These are phyloP conservation scores for Annulohypoxylon stygium DNA, from an alignment of 495 filamentous ascomycete genomes.

Conservation along the genomic window DNA sequence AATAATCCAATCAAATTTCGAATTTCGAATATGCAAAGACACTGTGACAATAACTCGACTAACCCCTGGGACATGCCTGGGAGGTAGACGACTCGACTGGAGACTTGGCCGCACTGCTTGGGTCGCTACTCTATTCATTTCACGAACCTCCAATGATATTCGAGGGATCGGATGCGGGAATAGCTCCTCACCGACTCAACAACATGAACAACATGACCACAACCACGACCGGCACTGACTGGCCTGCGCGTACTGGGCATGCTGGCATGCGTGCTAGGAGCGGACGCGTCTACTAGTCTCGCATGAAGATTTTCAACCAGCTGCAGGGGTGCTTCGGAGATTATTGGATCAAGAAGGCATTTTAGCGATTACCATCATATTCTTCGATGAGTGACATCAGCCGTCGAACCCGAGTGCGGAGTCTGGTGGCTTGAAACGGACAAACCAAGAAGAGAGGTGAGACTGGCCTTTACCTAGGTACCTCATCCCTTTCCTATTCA, in stretches of 20 bases:
- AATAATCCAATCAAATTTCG: conserved; percentile 26
- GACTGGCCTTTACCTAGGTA: conserved; percentile 7
- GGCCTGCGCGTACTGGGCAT: background rate
- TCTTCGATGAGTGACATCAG: conserved; percentile 43
- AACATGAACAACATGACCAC: background rate
- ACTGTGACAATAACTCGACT: conserved; percentile 16
- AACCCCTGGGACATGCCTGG: background rate
- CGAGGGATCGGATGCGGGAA: background rate
- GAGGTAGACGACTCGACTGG: background rate
- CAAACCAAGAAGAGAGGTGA: conserved; percentile 35
- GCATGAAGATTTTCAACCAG: conserved; percentile 1
- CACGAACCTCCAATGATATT: conserved; percentile 6
- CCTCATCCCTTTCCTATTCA: conserved; percentile 29
- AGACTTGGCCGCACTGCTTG: background rate
- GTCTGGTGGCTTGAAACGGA: conserved; percentile 36
- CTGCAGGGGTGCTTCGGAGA: conserved; percentile 16
- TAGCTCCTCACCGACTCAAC: conserved; percentile 6
- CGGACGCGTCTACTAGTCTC: background rate
- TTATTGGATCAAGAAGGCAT: conserved; percentile 16
- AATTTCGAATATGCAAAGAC: background rate
- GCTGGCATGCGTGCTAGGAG: background rate
- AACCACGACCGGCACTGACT: background rate
- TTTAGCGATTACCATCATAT: conserved; percentile 42
- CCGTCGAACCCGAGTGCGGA: conserved; percentile 34
- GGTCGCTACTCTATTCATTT: background rate